Evolutionary conservation across 192 early-diverging fungal species (phyloP).

Genomic region (Coemansia sp.): DNA sequence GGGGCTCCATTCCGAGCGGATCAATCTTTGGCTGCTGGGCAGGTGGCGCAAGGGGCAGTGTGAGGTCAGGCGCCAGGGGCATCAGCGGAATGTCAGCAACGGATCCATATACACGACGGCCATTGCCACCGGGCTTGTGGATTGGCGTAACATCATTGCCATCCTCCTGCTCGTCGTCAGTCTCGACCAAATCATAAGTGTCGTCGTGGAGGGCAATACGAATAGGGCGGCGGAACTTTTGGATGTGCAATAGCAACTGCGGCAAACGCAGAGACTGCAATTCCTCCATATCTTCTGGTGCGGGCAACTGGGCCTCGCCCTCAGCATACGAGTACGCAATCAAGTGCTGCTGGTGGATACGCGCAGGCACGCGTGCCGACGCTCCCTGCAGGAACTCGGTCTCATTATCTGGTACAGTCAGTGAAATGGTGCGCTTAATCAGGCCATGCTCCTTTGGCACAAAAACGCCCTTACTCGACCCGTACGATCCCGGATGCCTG

Average conservation of each 20-base stretch:
- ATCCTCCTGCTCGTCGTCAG: conserved; percentile 28
- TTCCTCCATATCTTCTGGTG: conserved; percentile 44
- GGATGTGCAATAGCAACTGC: conserved; percentile 24
- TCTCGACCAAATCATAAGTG: conserved; percentile 24
- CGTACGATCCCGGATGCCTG: neutral
- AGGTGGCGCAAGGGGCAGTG: neutral
- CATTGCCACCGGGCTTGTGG: too few relatives aligned
- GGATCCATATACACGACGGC: neutral
- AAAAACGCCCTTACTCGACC: conserved; percentile 35
- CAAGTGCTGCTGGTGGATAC: conserved; percentile 43
- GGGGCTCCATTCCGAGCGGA: neutral
- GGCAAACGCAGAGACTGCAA: conserved; percentile 27
- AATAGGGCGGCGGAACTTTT: conserved; percentile 33
- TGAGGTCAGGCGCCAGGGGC: neutral
- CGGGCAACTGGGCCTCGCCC: conserved; percentile 11
- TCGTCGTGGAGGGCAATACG: conserved; percentile 23
- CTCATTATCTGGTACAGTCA: conserved; percentile 55
- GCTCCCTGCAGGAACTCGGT: conserved; percentile 24
- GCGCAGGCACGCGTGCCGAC: conserved; percentile 6
- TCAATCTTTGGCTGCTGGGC: neutral
- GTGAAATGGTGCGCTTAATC: conserved; percentile 77
- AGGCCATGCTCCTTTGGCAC: conserved; percentile 60
- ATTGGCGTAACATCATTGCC: neutral
- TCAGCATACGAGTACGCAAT: conserved; percentile 35
- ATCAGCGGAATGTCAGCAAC: neutral